These are phyloP conservation scores for Alternaria sp. DNA, from an alignment of 2,329 filamentous ascomycete species.

Conservation along the genomic window DNA sequence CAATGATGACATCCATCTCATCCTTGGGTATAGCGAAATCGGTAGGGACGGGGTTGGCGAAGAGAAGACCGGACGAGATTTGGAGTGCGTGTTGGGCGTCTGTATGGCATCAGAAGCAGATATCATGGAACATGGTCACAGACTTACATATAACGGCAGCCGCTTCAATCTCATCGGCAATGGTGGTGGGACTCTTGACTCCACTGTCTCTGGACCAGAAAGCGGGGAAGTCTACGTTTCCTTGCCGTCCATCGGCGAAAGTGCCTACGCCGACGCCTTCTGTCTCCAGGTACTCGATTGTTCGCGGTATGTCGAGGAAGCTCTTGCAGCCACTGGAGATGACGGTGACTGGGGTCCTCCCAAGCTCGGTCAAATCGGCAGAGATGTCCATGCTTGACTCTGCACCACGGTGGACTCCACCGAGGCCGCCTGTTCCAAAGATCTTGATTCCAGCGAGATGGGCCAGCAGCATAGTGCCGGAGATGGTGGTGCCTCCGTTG, in stretches of 20 bases:
- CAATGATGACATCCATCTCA: constrained; percentile 51
- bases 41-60: constrained; percentile 86
- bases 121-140: not conserved
- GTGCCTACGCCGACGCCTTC: constrained; percentile 84
- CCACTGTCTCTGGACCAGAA: constrained; percentile 94
- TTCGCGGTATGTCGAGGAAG: constrained; percentile 90
- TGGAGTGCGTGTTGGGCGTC: constrained; percentile 76
- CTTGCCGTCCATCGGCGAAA: constrained; percentile 81
- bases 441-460: constrained; percentile 86
- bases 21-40: constrained; percentile 72
- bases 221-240: constrained; percentile 82
- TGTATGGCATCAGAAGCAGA: constrained; percentile 33
- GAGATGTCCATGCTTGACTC: constrained; percentile 91
- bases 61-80: constrained; percentile 80
- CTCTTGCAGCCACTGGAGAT: constrained; percentile 93
- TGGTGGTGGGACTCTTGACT: constrained; percentile 76
- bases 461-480: constrained; percentile 91
- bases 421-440: constrained; percentile 93
- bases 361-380: constrained; percentile 92
- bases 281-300: constrained; percentile 80
- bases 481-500: constrained; percentile 91
- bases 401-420: constrained; percentile 90
- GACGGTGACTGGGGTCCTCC: constrained; percentile 86
- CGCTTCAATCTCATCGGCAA: constrained; percentile 80
- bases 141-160: constrained; percentile 80